Conservation (phyloP, 2,329 filamentous ascomycete species). For the Curvularia lunata region DNA sequence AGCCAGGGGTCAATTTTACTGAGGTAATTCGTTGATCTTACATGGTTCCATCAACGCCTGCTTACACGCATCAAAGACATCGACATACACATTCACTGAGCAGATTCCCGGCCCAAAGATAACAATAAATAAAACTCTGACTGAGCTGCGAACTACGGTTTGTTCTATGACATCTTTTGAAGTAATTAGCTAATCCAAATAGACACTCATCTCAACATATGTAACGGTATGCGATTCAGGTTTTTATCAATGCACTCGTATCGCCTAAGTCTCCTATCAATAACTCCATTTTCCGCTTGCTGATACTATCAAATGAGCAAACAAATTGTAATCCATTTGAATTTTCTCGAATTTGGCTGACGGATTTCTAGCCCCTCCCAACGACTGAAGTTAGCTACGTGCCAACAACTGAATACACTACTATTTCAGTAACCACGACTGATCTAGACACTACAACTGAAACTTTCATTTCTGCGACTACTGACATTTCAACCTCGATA, state of each 20-base stretch:
- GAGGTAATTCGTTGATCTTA: neutral
- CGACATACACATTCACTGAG: slow-evolving; percentile 1
- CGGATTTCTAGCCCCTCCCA: slow-evolving; percentile 16
- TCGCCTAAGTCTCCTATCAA: no score
- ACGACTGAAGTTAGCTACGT: slow-evolving; percentile 22
- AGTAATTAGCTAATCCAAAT: neutral
- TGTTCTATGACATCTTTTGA: neutral
- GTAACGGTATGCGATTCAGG: slow-evolving; percentile 20
- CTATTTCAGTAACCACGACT: slow-evolving; percentile 18
- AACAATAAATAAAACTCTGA: slow-evolving; percentile 22
- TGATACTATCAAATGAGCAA: neutral
- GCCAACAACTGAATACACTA: slow-evolving; percentile 19
- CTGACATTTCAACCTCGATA: slow-evolving; percentile 28
- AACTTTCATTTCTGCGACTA: slow-evolving; percentile 22
- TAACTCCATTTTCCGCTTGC: no score
- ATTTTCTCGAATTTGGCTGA: neutral
- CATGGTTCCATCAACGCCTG: neutral
- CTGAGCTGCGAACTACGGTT: slow-evolving; percentile 15
- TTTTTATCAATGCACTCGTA: neutral
- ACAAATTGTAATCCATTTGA: neutral
- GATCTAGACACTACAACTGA: slow-evolving; percentile 18
- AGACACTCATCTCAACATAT: slow-evolving; percentile 26
- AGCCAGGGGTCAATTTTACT: slow-evolving; percentile 3
- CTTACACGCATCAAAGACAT: neutral
- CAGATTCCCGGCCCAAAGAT: slow-evolving; percentile 9